Conservation (phyloP, 2,329 filamentous ascomycete species). For the Elsinoe batatas region DNA sequence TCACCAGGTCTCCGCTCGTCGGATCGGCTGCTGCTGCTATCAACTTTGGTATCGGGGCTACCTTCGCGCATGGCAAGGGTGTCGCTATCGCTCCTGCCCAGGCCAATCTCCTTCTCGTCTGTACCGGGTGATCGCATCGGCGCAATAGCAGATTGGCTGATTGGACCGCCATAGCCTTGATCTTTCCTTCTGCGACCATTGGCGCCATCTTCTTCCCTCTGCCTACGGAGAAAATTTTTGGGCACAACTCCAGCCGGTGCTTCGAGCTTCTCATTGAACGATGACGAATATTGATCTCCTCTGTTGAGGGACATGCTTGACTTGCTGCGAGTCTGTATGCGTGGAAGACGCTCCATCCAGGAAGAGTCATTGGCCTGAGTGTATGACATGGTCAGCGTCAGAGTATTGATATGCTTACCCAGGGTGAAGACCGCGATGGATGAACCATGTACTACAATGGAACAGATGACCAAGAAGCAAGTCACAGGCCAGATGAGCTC, state of each 20-base stretch:
- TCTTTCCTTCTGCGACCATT: slow-evolving; percentile 41
- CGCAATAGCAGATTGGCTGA: slow-evolving; percentile 80
- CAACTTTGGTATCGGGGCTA: slow-evolving; percentile 23
- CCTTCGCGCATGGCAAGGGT: slow-evolving; percentile 34
- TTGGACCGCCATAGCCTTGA: slow-evolving; percentile 73
- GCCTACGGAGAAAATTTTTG: slow-evolving; percentile 68
- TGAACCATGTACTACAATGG: slow-evolving; percentile 94
- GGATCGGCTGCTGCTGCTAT: slow-evolving; percentile 21
- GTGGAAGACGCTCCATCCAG: slow-evolving; percentile 90
- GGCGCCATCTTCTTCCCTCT: slow-evolving; percentile 65
- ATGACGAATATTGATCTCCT: slow-evolving; percentile 50
- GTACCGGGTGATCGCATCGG: slow-evolving; percentile 40
- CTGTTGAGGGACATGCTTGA: slow-evolving; percentile 64
- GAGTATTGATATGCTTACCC: slow-evolving; percentile 94
- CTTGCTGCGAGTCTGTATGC: slow-evolving; percentile 72
- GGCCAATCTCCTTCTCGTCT: slow-evolving; percentile 22
- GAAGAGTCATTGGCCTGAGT: slow-evolving; percentile 79
- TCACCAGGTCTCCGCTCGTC: slow-evolving; percentile 33
- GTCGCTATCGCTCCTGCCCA: slow-evolving; percentile 35
- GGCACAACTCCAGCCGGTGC: slow-evolving; percentile 60
- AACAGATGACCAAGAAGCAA: slow-evolving; percentile 85
- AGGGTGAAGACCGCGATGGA: slow-evolving; percentile 96
- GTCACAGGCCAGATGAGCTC: slow-evolving; percentile 91
- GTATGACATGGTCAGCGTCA: slow-evolving; percentile 93
- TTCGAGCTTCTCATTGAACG: slow-evolving; percentile 49